Base-by-base conservation (phyloP, 164 flowering plant species). In the Nelumbo lutea region DNA sequence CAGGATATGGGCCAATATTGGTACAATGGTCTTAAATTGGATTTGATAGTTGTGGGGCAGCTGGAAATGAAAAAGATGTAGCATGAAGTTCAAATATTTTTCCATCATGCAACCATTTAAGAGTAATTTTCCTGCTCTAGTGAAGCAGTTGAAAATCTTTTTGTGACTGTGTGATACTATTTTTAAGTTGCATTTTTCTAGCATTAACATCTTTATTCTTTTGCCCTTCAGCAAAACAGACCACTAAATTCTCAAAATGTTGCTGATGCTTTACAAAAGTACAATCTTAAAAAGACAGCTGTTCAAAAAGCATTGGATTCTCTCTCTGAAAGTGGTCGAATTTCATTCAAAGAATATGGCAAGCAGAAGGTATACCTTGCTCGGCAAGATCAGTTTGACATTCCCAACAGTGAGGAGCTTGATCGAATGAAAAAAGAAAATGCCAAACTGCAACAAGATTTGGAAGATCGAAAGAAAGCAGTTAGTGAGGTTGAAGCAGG, bases 341-440 rank as follows among this genome's bases (percentile, higher is more conserved):
- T 77, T 72, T 74, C 80, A 44, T 79, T 72, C 66, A 79, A 90
- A 82, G 99, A 96, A 79, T 96, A 89, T 77, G 99, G 99, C 48
- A 96, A 96, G 79, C 98, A 89, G 82, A 96, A 93, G 83, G 86
- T 92, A 64, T 96, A 93, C 77, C 42, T 96, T 56, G 98, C 98
- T 65, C 81, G 90, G 71, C 97, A 96, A 78, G 96, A 93, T 82
- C 97, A 88, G 74, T 91, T 90, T 68, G 80, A 90, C 63, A 93
- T 96, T 72, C 95, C 96, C 64, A 86, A 83, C 79, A 83, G 68
- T 59, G 93, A 93, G 59, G 99, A 90, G 80, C 90, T 96, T 67
- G 84, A 70, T 74, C 80, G 41, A 46, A 93, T 96, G 97, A 96
- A 96, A 79, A 91, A 85, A 70, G 89, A 83, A 65, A 93, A 90